Evolutionary conservation across 768 basidiomycete genomes (phyloP).

Genomic region (Pilatotrama ljubarskyi): DNA sequence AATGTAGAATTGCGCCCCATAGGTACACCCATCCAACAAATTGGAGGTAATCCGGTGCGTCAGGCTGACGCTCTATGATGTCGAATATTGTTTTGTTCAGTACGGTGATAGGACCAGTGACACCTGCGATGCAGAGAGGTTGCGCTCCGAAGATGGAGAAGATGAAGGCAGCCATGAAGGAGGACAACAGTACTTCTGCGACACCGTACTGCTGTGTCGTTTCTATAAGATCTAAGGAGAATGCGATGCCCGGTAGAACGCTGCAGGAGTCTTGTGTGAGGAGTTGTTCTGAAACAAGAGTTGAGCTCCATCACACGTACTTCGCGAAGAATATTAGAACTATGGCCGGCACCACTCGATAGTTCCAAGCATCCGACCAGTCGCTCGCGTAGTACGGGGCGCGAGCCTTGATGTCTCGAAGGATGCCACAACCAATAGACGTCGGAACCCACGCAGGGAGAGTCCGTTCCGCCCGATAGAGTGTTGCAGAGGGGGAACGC

Average conservation of each 20-base stretch:
- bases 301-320: conserved; percentile 40
- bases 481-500: conserved; percentile 15
- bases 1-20: conserved; percentile 86
- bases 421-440: conserved; percentile 56
- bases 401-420: conserved; percentile 67
- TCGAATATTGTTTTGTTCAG: conserved; percentile 89
- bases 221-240: conserved; percentile 89
- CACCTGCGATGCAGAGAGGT: conserved; percentile 89
- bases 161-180: conserved; percentile 87
- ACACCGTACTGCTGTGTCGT: conserved; percentile 90
- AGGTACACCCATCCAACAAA: conserved; percentile 93
- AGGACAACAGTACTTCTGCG: conserved; percentile 77
- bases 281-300: not conserved
- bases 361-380: conserved; percentile 92
- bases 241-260: conserved; percentile 89
- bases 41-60: conserved; percentile 75
- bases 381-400: conserved; percentile 81
- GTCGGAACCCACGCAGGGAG: conserved; percentile 2
- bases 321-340: conserved; percentile 85
- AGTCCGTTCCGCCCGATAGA: not conserved
- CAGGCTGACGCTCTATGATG: conserved; percentile 56
- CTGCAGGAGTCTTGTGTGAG: conserved; percentile 35
- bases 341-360: conserved; percentile 85
- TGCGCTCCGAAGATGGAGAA: conserved; percentile 89
- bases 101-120: conserved; percentile 91